Conservation (phyloP, 257 asterid genomes). For the Solanum boliviense region DNA sequence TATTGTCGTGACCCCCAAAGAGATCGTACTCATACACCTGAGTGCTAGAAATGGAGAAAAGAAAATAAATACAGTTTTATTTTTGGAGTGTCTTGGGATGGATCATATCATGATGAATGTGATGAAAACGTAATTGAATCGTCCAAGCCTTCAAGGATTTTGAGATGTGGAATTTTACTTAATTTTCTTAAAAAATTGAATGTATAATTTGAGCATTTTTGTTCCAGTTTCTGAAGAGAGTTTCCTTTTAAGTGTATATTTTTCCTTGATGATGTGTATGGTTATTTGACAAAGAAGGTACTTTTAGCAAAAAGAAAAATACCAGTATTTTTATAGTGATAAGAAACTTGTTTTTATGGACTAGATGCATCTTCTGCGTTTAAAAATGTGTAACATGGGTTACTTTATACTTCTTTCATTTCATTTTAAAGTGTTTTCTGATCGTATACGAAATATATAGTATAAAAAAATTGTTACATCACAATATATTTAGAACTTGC, state of each 20-base stretch:
- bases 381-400: background rate
- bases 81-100: background rate
- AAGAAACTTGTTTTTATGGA: background rate
- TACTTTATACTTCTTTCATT: too few relatives aligned
- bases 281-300: background rate
- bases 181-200: background rate
- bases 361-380: background rate
- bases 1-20: slow-evolving; percentile 64
- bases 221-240: background rate
- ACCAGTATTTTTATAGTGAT: too few relatives aligned
- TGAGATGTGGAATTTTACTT: background rate
- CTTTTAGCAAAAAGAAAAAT: background rate
- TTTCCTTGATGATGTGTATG: background rate
- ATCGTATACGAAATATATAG: too few relatives aligned
- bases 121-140: background rate
- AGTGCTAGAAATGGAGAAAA: slow-evolving; percentile 32
- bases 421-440: too few relatives aligned
- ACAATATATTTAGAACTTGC: too few relatives aligned
- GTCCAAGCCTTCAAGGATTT: background rate
- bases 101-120: background rate
- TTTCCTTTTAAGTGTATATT: background rate
- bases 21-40: slow-evolving; percentile 74
- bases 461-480: too few relatives aligned
- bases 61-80: background rate
- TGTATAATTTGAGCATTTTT: background rate